These are phyloP conservation scores for Lactarius hatsudake DNA, from an alignment of 768 basidiomycete genomes.

Conservation along the genomic window DNA sequence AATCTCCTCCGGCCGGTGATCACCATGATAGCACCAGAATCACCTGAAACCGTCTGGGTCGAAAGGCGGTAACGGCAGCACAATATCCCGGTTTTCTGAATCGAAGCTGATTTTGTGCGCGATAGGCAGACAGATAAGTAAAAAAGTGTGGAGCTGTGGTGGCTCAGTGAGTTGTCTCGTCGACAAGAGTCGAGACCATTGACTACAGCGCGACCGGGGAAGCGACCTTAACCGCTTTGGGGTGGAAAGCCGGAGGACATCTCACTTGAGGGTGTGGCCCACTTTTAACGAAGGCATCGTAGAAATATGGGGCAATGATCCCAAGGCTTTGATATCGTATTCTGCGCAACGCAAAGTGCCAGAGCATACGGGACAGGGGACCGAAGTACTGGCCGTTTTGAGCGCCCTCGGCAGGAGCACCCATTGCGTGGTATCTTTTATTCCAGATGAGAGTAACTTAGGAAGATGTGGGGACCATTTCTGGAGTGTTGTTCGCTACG, in stretches of 20 bases:
- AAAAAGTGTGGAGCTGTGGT: background rate
- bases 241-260: background rate
- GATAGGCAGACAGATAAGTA: background rate
- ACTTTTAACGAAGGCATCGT: background rate
- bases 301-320: background rate
- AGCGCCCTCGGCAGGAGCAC: background rate
- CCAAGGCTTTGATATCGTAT: background rate
- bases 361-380: background rate
- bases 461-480: background rate
- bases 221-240: background rate
- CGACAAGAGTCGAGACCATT: background rate
- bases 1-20: background rate
- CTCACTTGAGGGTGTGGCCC: background rate
- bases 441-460: background rate
- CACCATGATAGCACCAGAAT: background rate
- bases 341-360: background rate
- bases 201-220: background rate
- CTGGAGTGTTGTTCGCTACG: background rate
- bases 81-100: background rate
- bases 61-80: background rate
- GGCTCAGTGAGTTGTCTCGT: background rate
- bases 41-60: background rate
- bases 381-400: background rate
- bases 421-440: background rate
- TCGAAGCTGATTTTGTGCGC: background rate